Base-by-base conservation (phyloP, 495 filamentous ascomycete genomes). In the Neurospora sp. region DNA sequence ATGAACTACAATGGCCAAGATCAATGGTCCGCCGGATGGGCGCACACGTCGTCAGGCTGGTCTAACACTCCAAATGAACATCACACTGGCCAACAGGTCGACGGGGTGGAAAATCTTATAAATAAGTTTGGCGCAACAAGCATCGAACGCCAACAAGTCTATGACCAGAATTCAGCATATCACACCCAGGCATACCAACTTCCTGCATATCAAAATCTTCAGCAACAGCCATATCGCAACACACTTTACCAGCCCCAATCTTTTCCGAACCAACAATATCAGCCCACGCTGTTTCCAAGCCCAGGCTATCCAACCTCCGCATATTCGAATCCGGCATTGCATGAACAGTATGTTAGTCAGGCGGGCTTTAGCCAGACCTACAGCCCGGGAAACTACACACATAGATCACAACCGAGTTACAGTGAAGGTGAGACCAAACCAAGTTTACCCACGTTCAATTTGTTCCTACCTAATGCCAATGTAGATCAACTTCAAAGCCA, bases 91-190 rank as follows among this genome's bases (percentile, higher is more conserved):
- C 70, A 45, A 18, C 73, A 74, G 18, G 72, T 42, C 37, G 61
- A 71, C 8, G 42, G 41, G 41, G 59, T 73, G 12, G 71, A 73
- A 20, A 42, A 70, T 12, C 59, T 77, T 38, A 42, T 69, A 27
- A 27, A 53, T 18, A 31, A 31, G 0, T n/a, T 78, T n/a, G 8
- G 18, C 39, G 69, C 41, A 8, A 41, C 74, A 41, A 35, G 68
- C 70, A 41, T 75, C 20, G 35, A 40, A 22, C 20, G 45, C 68
- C 44, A 73, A 22, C 69, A 71, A 42, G 71, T 59, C 22, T 22
- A 69, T 35, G 12, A 53, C 65, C 71, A 72, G 16, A 42, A 69
- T 38, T 35, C 8, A 31, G 22, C 35, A 68, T 69, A 71, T 69
- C 31, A 20, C 27, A 65, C 27, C 53, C 53, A 65, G 6, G 7